Evolutionary conservation across 1,139 yeast species (phyloP).

Genomic region (Nakaseomyces kungkrabaensis): DNA sequence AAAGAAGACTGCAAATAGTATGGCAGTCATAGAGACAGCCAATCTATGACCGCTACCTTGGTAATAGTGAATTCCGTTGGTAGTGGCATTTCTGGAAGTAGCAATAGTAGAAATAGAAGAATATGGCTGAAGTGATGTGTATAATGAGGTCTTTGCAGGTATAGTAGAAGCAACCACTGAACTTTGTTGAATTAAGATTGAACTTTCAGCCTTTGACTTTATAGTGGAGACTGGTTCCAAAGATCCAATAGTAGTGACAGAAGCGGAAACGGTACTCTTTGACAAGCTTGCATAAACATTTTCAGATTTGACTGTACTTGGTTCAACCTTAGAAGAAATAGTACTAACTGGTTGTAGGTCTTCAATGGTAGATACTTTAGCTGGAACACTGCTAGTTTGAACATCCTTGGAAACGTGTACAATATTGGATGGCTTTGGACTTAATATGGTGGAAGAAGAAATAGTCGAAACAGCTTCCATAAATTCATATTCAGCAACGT

Average conservation of each 20-base stretch:
- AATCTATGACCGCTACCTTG: constrained; percentile 8
- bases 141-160: background rate
- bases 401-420: background rate
- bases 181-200: background rate
- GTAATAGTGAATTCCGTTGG: constrained; percentile 3
- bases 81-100: constrained; percentile 2
- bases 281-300: background rate
- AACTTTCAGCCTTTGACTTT: background rate
- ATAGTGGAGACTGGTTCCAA: constrained; percentile 1
- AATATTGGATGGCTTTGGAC: background rate
- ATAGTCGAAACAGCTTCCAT: constrained; percentile 1
- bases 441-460: background rate
- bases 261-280: background rate
- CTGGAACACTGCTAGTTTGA: background rate
- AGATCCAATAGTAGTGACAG: constrained; percentile 1
- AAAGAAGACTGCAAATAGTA: background rate
- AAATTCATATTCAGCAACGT: background rate
- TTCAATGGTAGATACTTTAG: background rate
- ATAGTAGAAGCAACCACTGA: constrained; percentile 1
- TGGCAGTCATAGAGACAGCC: constrained; percentile 3
- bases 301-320: constrained; percentile 2
- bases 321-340: background rate
- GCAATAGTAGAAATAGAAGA: constrained; percentile 8
- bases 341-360: constrained; percentile 1
- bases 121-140: constrained; percentile 5